Evolutionary conservation across 1,284 basidiomycete genomes (phyloP).

Genomic region (Flammula alnicola): DNA sequence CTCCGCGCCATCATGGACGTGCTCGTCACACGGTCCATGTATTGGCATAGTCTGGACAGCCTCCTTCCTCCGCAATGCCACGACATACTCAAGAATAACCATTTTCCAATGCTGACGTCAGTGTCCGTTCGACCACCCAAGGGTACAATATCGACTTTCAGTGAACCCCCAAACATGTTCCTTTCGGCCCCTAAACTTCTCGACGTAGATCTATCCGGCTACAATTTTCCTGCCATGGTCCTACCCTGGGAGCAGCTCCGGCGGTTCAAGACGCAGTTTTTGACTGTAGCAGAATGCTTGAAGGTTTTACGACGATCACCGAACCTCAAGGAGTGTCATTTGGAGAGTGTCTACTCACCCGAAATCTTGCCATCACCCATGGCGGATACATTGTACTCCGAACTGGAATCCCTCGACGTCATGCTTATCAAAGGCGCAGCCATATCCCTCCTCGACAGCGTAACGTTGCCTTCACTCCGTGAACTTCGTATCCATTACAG

Average conservation of each 20-base stretch:
- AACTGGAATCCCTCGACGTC: constrained; percentile 22
- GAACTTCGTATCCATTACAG: constrained; percentile 20
- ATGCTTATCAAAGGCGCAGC: constrained; percentile 25
- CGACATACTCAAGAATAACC: constrained; percentile 19
- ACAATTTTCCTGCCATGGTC: constrained; percentile 25
- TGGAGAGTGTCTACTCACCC: constrained; percentile 26
- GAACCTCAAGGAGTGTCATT: constrained; percentile 23
- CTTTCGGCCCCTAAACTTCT: constrained; percentile 20
- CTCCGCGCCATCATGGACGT: constrained; percentile 23
- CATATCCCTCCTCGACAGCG: constrained; percentile 20
- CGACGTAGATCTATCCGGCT: constrained; percentile 26
- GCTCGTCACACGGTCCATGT: constrained; percentile 21
- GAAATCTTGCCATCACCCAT: constrained; percentile 10
- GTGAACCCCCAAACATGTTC: constrained; percentile 27
- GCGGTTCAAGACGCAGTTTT: constrained; percentile 24
- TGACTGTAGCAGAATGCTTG: constrained; percentile 26
- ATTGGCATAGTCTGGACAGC: constrained; percentile 26
- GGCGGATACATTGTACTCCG: constrained; percentile 10
- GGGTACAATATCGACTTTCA: constrained; percentile 28
- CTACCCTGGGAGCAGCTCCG: constrained; percentile 26
- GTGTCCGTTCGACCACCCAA: constrained; percentile 24
- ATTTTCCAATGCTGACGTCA: constrained; percentile 24
- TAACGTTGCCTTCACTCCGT: constrained; percentile 22
- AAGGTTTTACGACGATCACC: constrained; percentile 22
- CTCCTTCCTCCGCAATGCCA: constrained; percentile 27